Evolutionary conservation across 108 stramenopile genomes (phyloP).

Genomic region (Stephanodiscus minutulus): DNA sequence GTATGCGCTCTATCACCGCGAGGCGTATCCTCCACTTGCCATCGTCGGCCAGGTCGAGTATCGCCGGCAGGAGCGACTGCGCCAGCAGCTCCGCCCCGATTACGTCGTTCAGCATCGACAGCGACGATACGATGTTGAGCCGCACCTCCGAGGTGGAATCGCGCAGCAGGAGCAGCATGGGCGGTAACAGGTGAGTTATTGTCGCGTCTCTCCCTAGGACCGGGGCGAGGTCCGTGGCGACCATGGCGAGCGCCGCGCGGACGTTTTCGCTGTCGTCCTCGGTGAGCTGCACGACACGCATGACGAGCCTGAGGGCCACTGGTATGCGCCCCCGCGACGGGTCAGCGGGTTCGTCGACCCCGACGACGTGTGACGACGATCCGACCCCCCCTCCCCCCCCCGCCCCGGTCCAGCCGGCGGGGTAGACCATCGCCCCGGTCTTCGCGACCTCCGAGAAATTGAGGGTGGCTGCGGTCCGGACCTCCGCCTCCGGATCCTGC

Average conservation of each 20-base stretch:
- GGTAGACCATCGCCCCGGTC: slow-evolving; percentile 55
- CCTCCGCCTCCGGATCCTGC: slow-evolving; percentile 93
- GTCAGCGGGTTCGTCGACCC: slow-evolving; percentile 2
- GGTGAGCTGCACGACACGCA: slow-evolving; percentile 71
- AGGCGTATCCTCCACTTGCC: slow-evolving; percentile 96
- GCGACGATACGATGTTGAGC: slow-evolving; percentile 93
- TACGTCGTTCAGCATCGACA: slow-evolving; percentile 91
- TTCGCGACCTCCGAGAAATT: slow-evolving; percentile 82
- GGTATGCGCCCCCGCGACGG: slow-evolving; percentile 47
- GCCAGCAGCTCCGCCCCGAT: slow-evolving; percentile 93
- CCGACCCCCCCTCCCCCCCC: slow-evolving; percentile 15
- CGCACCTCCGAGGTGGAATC: slow-evolving; percentile 94
- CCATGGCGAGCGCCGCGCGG: slow-evolving; percentile 88
- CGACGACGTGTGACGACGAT: no score
- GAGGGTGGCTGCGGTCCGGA: slow-evolving; percentile 91
- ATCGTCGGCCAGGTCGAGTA: slow-evolving; percentile 95
- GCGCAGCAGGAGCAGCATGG: slow-evolving; percentile 90
- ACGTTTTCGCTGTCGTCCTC: slow-evolving; percentile 91
- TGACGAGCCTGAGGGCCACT: slow-evolving; percentile 77
- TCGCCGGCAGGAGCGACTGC: slow-evolving; percentile 95
- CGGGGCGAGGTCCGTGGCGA: slow-evolving; percentile 93
- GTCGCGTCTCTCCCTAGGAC: slow-evolving; percentile 88
- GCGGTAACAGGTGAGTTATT: slow-evolving; percentile 89
- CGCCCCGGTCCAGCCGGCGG: slow-evolving; percentile 39
- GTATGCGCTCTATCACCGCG: slow-evolving; percentile 95